Base-by-base conservation (phyloP, 192 early-diverging fungal species). In the Chytriomyces hyalinus region DNA sequence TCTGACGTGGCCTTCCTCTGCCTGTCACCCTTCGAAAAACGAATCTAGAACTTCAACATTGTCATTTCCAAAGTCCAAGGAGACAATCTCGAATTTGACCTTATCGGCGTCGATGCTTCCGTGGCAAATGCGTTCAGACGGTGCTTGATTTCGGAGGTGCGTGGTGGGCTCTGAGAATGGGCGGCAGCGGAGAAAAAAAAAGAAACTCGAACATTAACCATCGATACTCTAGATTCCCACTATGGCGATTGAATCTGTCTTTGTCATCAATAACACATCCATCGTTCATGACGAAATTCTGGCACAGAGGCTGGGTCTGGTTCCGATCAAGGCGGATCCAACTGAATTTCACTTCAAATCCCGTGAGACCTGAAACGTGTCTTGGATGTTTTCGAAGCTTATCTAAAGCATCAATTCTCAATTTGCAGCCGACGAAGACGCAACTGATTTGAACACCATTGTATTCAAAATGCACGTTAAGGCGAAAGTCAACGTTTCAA, bases 211-310 rank as follows among this genome's bases (percentile, higher is more conserved):
- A 71, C 68, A 15, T n/a, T 44, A 43, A 6, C 57, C 11, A 15
- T 17, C 24, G 22, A 66, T 26, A 36, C 48, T 53, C 28, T 43
- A 91, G 90, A 88, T 99, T 17, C 96, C 97, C 17, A 96, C 96
- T 0, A 95, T 99, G 96, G 97, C 97, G 5, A 97, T 98, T 60
- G 96, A 98, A 79, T 90, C 92, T 22, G 95, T 98, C 24, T 99
- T 91, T 80, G 86, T 97, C 57, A 87, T 92, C 82, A 93, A 97
- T 86, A 97, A 97, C 86, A 96, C 93, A 1, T 91, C 90, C 1
- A 88, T 99, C 50, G 88, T 99, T 74, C 92, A 93, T 63, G 97
- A 99, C 81, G 96, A 99, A 81, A 89, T 99, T 6, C 77, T 98
- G 53, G 92, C 96, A 15, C 95, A 97, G 67, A 90, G 97, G 28